Percentiles rank a stretch among this genome's conserved stretches.
phyloP scores from a whole-genome alignment of 345 rosid genomes.

The Salix udensis region DNA sequence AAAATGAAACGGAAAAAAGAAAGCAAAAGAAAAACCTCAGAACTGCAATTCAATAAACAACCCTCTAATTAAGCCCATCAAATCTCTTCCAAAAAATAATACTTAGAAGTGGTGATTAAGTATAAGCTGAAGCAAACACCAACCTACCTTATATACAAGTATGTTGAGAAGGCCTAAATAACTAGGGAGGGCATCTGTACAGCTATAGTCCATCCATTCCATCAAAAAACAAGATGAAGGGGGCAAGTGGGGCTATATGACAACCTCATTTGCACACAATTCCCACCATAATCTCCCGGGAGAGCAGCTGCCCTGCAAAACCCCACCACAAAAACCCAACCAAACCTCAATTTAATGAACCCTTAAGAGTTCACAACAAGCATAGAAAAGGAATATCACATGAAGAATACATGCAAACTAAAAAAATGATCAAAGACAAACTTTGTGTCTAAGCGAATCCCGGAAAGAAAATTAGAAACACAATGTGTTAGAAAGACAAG shows the following conservation, averaged over 20 bases:
- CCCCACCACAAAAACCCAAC: constrained; percentile 2
- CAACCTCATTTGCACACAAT: constrained; percentile 54
- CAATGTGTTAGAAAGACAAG: background rate
- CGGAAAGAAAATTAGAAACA: background rate
- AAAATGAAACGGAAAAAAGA: no score
- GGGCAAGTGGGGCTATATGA: constrained; percentile 62
- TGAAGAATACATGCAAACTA: background rate
- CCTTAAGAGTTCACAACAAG: background rate
- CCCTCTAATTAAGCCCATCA: background rate
- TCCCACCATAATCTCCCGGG: constrained; percentile 49
- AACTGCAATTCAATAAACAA: background rate
- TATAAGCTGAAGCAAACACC: background rate
- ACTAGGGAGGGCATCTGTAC: constrained; percentile 51
- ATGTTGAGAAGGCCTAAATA: constrained; percentile 55
- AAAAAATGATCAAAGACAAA: background rate
- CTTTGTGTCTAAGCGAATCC: background rate
- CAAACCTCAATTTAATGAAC: background rate
- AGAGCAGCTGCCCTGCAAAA: constrained; percentile 56
- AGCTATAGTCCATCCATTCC: constrained; percentile 70
- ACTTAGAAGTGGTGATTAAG: background rate
- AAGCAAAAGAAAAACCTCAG: background rate
- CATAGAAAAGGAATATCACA: background rate
- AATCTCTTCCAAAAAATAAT: background rate
- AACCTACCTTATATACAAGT: constrained; percentile 52
- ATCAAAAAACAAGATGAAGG: constrained; percentile 47